These are phyloP conservation scores for Hippophae gyantsensis DNA, from an alignment of 306 rosid genomes.

Conservation along the genomic window DNA sequence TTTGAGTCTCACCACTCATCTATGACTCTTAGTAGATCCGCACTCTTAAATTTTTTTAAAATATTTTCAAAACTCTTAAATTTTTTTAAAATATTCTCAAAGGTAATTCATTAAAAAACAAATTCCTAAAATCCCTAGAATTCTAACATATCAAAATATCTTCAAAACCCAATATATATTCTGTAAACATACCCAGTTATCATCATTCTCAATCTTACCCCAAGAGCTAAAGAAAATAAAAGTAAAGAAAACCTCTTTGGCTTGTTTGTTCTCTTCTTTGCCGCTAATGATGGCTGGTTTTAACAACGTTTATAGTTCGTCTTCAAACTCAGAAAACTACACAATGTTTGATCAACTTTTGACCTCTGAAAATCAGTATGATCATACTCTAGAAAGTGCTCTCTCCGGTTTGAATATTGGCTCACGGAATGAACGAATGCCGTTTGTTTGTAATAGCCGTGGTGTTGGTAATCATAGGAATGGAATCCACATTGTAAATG, in stretches of 20 bases:
- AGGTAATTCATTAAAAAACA: not conserved
- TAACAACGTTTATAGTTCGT: no score
- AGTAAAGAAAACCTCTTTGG: not conserved
- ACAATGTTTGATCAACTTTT: no score
- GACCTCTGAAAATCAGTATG: not conserved
- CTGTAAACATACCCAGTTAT: no score
- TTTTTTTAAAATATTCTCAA: not conserved
- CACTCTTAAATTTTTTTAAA: no score
- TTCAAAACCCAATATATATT: not conserved
- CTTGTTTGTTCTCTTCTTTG: no score
- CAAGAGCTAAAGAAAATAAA: not conserved
- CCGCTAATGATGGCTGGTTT: no score
- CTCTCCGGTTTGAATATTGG: constrained; percentile 26
- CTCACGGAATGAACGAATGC: constrained; percentile 2
- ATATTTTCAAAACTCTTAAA: not conserved
- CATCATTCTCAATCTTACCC: no score
- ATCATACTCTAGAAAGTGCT: constrained; percentile 33
- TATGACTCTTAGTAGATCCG: not conserved
- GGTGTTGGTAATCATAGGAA: not conserved
- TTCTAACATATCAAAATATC: not conserved
- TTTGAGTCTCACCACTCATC: not conserved
- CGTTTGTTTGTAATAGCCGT: not conserved
- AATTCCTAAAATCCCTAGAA: not conserved
- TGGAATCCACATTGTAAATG: not conserved
- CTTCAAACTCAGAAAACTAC: no score